These are phyloP conservation scores for Daldinia grandis DNA, from an alignment of 495 filamentous ascomycete species.

Conservation along the genomic window DNA sequence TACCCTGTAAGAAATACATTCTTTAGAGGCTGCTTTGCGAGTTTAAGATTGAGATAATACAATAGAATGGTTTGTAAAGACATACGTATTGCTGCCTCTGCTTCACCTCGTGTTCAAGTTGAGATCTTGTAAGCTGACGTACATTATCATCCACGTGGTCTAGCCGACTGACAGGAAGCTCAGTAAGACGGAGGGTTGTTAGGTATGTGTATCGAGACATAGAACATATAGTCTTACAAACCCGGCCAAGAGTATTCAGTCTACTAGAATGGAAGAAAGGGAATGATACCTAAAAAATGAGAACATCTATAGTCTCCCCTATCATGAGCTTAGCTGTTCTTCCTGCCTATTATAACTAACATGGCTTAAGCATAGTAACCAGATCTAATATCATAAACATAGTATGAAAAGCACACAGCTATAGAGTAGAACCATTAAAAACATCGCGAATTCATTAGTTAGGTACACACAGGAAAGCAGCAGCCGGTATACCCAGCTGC, in stretches of 20 bases:
- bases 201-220: too few relatives aligned
- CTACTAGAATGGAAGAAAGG: neutral
- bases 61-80: neutral
- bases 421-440: neutral
- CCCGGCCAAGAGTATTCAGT: too few relatives aligned
- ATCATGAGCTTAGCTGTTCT: neutral
- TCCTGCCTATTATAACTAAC: neutral
- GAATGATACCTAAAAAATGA: neutral
- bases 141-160: neutral
- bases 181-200: neutral
- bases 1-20: too few relatives aligned
- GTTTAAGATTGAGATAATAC: neutral
- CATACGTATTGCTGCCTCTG: neutral
- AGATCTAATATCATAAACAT: neutral
- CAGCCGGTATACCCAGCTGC: neutral
- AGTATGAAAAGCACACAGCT: neutral
- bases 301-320: neutral
- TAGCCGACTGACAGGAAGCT: neutral
- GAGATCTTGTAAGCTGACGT: neutral
- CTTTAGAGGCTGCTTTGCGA: neutral
- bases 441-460: conserved; percentile 2
- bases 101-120: neutral
- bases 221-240: too few relatives aligned
- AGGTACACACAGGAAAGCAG: conserved; percentile 3
- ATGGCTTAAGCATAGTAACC: neutral